Conservation (phyloP, 768 basidiomycete genomes). For the Clavaria fumosa region DNA sequence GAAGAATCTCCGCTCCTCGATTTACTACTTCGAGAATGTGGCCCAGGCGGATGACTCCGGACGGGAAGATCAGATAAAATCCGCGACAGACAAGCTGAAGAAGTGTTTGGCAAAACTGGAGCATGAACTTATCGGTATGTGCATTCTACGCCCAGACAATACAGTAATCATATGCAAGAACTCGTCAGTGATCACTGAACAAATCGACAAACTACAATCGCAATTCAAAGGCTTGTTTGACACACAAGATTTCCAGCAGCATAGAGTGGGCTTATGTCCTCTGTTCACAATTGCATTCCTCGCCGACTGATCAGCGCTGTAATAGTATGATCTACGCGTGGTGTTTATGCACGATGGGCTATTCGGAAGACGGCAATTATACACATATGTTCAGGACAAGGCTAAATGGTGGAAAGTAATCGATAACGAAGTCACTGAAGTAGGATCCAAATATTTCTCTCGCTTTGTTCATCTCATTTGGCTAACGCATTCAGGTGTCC, state of each 20-base stretch:
- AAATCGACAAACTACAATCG: conserved; percentile 28
- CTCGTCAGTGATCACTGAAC: conserved; percentile 35
- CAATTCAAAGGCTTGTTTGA: conserved; percentile 36
- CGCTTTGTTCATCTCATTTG: neutral
- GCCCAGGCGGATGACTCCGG: conserved; percentile 33
- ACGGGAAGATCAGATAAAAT: no score
- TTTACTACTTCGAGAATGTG: conserved; percentile 60
- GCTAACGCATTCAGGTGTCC: conserved; percentile 31
- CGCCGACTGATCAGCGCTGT: neutral
- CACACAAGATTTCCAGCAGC: conserved; percentile 46
- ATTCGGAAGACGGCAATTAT: conserved; percentile 61
- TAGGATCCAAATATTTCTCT: conserved; percentile 11
- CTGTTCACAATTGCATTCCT: neutral
- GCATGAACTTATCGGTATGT: conserved; percentile 36
- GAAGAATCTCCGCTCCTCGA: conserved; percentile 40
- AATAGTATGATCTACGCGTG: conserved; percentile 68
- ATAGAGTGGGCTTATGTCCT: conserved; percentile 27
- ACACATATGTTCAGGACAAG: conserved; percentile 59
- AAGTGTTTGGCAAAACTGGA: conserved; percentile 36
- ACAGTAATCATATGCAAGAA: no score
- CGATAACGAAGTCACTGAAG: conserved; percentile 55
- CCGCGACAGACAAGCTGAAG: conserved; percentile 40
- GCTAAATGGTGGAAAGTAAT: conserved; percentile 72
- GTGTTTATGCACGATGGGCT: conserved; percentile 69
- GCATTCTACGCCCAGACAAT: no score